A percentile compares a stretch with the other conserved stretches of the same genome.
phyloP scores from a whole-genome alignment of 257 asterid genomes.

The Nicotiana attenuata region DNA sequence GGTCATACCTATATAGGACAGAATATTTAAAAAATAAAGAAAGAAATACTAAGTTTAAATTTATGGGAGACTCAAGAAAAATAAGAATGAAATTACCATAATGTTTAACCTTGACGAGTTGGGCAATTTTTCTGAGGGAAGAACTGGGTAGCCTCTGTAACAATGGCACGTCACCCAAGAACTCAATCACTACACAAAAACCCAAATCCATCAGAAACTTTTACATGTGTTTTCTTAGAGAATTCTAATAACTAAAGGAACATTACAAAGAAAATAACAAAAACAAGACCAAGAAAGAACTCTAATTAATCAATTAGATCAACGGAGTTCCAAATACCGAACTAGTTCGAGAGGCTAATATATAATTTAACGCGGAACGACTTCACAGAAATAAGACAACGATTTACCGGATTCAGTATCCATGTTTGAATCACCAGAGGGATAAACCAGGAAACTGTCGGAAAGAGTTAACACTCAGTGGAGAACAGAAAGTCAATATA shows the following conservation, averaged over 20 bases:
- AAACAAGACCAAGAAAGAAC: neutral
- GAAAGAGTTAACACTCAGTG: neutral
- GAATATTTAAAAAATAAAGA: neutral
- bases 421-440: neutral
- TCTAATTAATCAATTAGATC: neutral
- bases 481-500: neutral
- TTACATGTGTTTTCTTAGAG: neutral
- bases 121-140: slow-evolving; percentile 67
- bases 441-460: neutral
- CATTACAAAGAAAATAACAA: neutral
- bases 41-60: neutral
- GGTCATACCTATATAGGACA: neutral
- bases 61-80: neutral
- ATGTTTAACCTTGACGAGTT: slow-evolving; percentile 49
- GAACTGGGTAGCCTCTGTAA: slow-evolving; percentile 84
- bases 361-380: neutral
- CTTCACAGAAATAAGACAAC: neutral
- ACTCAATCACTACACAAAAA: slow-evolving; percentile 64
- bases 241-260: neutral
- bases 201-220: neutral
- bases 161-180: slow-evolving; percentile 83
- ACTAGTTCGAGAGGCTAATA: neutral
- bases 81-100: slow-evolving; percentile 38
- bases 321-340: neutral
- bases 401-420: slow-evolving; percentile 13